These are phyloP conservation scores for Teunomyces aglyptinius DNA, from an alignment of 805 yeast genomes.

Conservation along the genomic window DNA sequence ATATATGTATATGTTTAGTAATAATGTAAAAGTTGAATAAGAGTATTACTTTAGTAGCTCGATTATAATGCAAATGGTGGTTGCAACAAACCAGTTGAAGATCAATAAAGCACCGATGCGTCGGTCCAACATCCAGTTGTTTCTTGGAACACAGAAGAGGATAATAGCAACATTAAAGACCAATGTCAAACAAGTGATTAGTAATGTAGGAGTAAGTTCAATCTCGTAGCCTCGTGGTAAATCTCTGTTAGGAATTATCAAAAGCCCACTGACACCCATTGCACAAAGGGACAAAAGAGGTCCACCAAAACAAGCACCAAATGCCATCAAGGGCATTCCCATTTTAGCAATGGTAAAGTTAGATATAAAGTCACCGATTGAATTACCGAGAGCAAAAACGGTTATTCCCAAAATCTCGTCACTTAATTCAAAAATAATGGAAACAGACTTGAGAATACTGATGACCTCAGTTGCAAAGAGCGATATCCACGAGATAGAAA, in stretches of 20 bases:
- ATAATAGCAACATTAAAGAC: slow-evolving; percentile 21
- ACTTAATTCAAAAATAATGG: slow-evolving; percentile 57
- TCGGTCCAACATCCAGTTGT: slow-evolving; percentile 33
- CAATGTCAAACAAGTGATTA: slow-evolving; percentile 18
- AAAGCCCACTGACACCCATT: slow-evolving; percentile 70
- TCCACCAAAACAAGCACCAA: slow-evolving; percentile 95
- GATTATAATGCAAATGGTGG: slow-evolving; percentile 22
- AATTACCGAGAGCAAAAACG: slow-evolving; percentile 87
- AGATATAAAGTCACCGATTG: slow-evolving; percentile 85
- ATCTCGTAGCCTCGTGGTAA: slow-evolving; percentile 15
- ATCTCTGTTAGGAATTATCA: slow-evolving; percentile 13
- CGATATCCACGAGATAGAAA: slow-evolving; percentile 69
- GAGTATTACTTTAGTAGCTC: slow-evolving; percentile 14
- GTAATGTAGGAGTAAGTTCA: slow-evolving; percentile 20
- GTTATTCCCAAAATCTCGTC: slow-evolving; percentile 86
- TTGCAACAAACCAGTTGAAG: slow-evolving; percentile 28
- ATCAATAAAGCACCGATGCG: slow-evolving; percentile 32
- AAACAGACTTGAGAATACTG: slow-evolving; percentile 56
- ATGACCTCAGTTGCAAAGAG: slow-evolving; percentile 70
- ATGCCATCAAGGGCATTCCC: slow-evolving; percentile 86
- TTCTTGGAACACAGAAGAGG: slow-evolving; percentile 16
- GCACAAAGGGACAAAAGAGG: slow-evolving; percentile 83
- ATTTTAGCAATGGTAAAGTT: slow-evolving; percentile 74
- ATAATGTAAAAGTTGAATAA: background rate
- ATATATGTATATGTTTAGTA: background rate